Evolutionary conservation across 2,329 filamentous ascomycete genomes (phyloP), one percentile per base, ranked within the genome.

Genomic region (Aspergillus floridensis): DNA sequence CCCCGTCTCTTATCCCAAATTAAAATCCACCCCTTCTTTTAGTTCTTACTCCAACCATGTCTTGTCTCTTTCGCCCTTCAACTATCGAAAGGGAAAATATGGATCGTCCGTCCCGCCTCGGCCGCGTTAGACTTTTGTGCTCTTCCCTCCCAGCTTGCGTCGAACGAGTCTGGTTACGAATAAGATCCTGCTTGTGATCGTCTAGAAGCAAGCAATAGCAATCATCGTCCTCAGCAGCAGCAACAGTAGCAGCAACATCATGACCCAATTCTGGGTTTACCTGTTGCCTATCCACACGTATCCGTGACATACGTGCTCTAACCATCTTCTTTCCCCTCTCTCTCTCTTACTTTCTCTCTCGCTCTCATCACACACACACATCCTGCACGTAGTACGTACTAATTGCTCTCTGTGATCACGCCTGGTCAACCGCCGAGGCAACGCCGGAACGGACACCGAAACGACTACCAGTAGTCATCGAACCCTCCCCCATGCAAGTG

Each of bases 101-200:
- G 60, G 63, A 64, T 64, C 63, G 52, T 56, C 58, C 62, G 60
- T 62, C 62, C 63, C 60, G 60, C 60, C 51, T 47, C 58, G 58
- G 52, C 52, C 52, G 41, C 52, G 38, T 54, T 59, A 60, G 59
- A 58, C 53, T 63, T 62, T 35, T 57, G 26, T 46, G 38, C 38
- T 6, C 6, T 44, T 44, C 26, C 26, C 26, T 29, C 26, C 26
- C 38, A 16, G 16, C 14, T 19, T 44, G 38, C 16, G 38, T 44
- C 38, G 38, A 44, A 44, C 16, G 38, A 8, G 32, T 35, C 32
- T 35, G 32, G 32, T 35, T 35, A 35, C 32, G 32, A 35, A 35
- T 35, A n/a, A 19, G 38, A 19, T 5, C 38, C 38, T 44, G 38
- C 38, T 44, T 44, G 38, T 44, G 16, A 44, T 44, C 16, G 38